phyloP scores from a whole-genome alignment of 306 rosid species.

The Acacia confusa region DNA sequence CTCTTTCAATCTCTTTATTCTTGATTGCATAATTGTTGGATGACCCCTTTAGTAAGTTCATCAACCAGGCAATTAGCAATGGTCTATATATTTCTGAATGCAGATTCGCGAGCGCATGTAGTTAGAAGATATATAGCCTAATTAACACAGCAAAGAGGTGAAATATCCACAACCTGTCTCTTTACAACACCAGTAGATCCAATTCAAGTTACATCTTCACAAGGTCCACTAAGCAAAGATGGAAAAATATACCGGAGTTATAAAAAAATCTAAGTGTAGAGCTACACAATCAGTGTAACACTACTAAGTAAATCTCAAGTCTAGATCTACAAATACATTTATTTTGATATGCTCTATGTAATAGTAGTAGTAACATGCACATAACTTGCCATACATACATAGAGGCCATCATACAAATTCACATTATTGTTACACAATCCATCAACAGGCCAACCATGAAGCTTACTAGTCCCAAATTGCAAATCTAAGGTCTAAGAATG shows the following conservation, averaged over 20 bases:
- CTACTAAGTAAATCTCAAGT: neutral
- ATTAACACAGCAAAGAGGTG: constrained; percentile 63
- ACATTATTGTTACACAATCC: neutral
- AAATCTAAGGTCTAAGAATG: too few species aligned
- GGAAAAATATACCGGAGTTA: neutral
- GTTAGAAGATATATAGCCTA: constrained; percentile 70
- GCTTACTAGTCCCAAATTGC: too few species aligned
- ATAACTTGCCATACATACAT: neutral
- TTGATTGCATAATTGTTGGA: constrained; percentile 70
- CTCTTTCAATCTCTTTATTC: constrained; percentile 60
- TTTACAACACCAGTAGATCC: constrained; percentile 75
- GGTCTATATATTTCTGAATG: constrained; percentile 62
- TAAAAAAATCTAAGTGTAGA: neutral
- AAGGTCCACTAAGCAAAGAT: constrained; percentile 52
- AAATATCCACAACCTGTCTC: constrained; percentile 70
- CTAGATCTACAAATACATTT: neutral
- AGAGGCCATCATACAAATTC: neutral
- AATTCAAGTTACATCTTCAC: constrained; percentile 68
- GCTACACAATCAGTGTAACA: neutral
- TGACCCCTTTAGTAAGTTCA: constrained; percentile 70
- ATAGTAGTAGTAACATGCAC: neutral
- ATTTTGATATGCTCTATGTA: neutral
- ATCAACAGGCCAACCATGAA: neutral
- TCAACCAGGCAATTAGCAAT: constrained; percentile 70
- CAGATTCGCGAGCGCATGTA: constrained; percentile 67